phyloP scores from a whole-genome alignment of 140 eudicot genomes.

The Erigeron philadelphicus region DNA sequence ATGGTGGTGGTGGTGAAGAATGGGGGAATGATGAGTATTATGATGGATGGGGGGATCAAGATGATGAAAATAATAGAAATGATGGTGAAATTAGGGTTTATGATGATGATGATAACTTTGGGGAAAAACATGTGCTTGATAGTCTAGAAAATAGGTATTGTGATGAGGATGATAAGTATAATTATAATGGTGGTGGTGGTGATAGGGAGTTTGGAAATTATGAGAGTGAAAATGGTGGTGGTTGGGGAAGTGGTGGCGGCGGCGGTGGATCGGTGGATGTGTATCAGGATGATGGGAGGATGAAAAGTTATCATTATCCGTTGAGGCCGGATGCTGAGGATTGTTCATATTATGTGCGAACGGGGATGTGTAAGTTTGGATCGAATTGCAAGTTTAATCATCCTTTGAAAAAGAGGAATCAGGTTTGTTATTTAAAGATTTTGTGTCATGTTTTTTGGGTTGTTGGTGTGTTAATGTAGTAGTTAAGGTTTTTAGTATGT shows the following conservation, averaged over 20 bases:
- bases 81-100: not conserved
- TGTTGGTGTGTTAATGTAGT: not conserved
- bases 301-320: constrained; percentile 48
- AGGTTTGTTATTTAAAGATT: constrained; percentile 35
- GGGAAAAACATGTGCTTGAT: constrained; percentile 18
- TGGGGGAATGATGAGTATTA: not conserved
- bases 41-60: not conserved
- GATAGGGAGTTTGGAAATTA: constrained; percentile 19
- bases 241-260: constrained; percentile 15
- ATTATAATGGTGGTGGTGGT: constrained; percentile 21
- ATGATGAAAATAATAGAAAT: not conserved
- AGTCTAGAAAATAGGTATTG: constrained; percentile 22
- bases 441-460: not conserved
- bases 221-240: constrained; percentile 23
- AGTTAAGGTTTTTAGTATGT: not conserved
- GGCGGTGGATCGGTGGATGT: constrained; percentile 23
- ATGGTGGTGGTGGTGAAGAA: constrained; percentile 6
- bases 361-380: constrained; percentile 78
- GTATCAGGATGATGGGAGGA: constrained; percentile 27
- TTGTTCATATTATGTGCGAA: constrained; percentile 64
- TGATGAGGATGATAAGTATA: constrained; percentile 10
- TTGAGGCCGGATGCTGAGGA: constrained; percentile 84
- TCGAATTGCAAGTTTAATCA: constrained; percentile 88
- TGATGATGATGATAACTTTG: constrained; percentile 2
- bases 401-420: constrained; percentile 52